Base-by-base conservation (phyloP, 805 yeast species). In the Lipomyces sp. region DNA sequence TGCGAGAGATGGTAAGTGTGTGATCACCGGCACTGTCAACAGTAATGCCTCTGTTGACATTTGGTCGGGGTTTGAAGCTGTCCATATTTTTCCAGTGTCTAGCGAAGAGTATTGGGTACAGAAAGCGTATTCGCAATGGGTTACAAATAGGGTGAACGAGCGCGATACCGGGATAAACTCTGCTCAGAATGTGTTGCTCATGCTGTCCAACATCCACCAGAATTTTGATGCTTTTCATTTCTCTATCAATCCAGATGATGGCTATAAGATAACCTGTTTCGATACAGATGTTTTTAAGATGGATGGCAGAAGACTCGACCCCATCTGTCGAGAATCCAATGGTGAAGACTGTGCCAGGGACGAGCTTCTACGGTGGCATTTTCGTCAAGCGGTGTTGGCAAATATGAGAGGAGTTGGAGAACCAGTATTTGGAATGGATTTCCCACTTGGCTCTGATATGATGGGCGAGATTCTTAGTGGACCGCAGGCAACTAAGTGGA, bases 371-470 rank as follows among this genome's bases (percentile, higher is more conserved):
- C 51, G 29, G 51, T 45, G 51, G 51, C 51, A 45, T 18, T 45
- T 45, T 45, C 51, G 51, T 45, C 51, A 45, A 18, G 51, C 51
- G 6, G 51, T 45, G 6, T 10, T 45, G 51, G 51, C 51, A 1
- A 45, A 45, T 2, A 45, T 45, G 51, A 45, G 51, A 2, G 51
- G 51, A 45, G 51, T 3, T 18, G 51, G 51, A 45, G 51, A 45
- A 18, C 51, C 51, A 45, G 13, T 10, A 5, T 45, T 45, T 45
- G 51, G 2, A n/a, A 10, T 18, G 29, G 51, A 45, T 10, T 45
- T 45, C 51, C 51, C 51, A 18, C 51, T 3, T 45, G 51, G 51
- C 8, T n/a, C 51, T 45, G 51, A 45, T 45, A 45, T 45, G 51
- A 45, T 45, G 51, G 51, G 51, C 11, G 51, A 45, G 51, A 45